phyloP scores from a whole-genome alignment of 192 early-diverging fungal genomes.

The Coemansia furcata region DNA sequence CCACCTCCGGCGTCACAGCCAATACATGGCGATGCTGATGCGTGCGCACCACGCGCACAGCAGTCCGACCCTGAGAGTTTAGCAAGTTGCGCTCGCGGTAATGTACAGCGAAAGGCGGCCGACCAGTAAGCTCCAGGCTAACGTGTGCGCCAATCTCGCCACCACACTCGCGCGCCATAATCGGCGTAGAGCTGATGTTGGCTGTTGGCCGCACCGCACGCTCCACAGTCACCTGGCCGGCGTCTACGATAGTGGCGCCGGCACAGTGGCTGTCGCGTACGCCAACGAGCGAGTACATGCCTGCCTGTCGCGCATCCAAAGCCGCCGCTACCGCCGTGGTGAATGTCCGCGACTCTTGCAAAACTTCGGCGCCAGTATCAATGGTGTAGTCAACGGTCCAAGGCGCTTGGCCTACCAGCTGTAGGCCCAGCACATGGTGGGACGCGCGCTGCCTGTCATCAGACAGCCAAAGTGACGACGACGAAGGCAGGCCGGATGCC shows the following conservation, averaged over 20 bases:
- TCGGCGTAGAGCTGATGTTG: conserved; percentile 31
- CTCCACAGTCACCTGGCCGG: conserved; percentile 24
- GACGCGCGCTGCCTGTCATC: conserved; percentile 41
- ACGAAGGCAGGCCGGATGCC: conserved; percentile 7
- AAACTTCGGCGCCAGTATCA: conserved; percentile 5
- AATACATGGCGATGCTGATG: conserved; percentile 37
- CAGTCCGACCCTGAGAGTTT: conserved; percentile 15
- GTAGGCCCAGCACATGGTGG: conserved; percentile 22
- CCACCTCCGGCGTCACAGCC: conserved; percentile 32
- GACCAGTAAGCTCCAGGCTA: conserved; percentile 38
- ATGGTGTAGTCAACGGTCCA: conserved; percentile 43
- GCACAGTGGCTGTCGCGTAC: conserved; percentile 38
- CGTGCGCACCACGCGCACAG: conserved; percentile 30
- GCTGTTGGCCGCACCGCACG: conserved; percentile 18
- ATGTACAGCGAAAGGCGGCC: conserved; percentile 42
- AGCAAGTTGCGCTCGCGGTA: conserved; percentile 47
- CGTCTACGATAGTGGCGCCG: neutral
- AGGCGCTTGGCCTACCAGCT: conserved; percentile 27
- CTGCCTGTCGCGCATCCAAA: conserved; percentile 24
- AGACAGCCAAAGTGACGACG: conserved; percentile 34
- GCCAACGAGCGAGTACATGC: conserved; percentile 26
- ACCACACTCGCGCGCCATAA: conserved; percentile 49
- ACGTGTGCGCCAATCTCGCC: conserved; percentile 47
- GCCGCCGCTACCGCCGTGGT: neutral
- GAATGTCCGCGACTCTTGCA: conserved; percentile 18